Percentiles rank a stretch among this genome's conserved stretches.
Conservation (phyloP, 1,284 basidiomycete species). For the Irpex rosettiformis region DNA sequence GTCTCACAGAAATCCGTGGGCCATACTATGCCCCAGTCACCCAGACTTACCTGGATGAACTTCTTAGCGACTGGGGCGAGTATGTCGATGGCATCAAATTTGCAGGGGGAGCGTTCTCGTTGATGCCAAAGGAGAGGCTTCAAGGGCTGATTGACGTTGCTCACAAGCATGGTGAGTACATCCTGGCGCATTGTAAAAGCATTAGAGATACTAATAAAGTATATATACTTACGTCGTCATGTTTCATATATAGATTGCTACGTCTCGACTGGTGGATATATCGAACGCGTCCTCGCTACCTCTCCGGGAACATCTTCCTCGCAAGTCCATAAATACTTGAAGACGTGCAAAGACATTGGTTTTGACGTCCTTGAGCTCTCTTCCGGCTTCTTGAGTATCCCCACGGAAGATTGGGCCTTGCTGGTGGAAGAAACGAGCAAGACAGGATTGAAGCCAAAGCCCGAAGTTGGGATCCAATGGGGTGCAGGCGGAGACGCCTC, state of each 20-base stretch:
- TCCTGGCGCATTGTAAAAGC: too few species aligned
- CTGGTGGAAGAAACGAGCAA: slow-evolving; percentile 39
- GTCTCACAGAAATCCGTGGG: slow-evolving; percentile 41
- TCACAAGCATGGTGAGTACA: slow-evolving; percentile 36
- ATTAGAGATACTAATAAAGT: not conserved
- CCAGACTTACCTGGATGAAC: slow-evolving; percentile 36
- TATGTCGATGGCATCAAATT: slow-evolving; percentile 47
- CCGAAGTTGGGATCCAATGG: slow-evolving; percentile 43
- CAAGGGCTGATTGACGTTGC: slow-evolving; percentile 35
- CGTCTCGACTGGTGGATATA: slow-evolving; percentile 42
- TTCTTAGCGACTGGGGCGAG: slow-evolving; percentile 37
- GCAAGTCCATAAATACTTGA: slow-evolving; percentile 37
- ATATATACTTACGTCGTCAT: too few species aligned
- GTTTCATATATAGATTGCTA: too few species aligned
- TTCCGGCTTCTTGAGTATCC: slow-evolving; percentile 44
- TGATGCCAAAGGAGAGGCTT: slow-evolving; percentile 40
- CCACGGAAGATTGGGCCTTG: slow-evolving; percentile 39
- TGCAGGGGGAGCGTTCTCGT: slow-evolving; percentile 42
- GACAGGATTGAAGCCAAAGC: slow-evolving; percentile 42
- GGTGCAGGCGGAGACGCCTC: slow-evolving; percentile 41
- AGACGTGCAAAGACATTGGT: slow-evolving; percentile 38
- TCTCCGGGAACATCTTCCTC: slow-evolving; percentile 31
- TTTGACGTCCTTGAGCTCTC: slow-evolving; percentile 44
- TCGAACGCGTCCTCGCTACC: slow-evolving; percentile 38
- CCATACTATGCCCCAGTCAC: slow-evolving; percentile 39